These are phyloP conservation scores for Clavariopsis aquatica DNA, from an alignment of 495 filamentous ascomycete species.

Conservation along the genomic window DNA sequence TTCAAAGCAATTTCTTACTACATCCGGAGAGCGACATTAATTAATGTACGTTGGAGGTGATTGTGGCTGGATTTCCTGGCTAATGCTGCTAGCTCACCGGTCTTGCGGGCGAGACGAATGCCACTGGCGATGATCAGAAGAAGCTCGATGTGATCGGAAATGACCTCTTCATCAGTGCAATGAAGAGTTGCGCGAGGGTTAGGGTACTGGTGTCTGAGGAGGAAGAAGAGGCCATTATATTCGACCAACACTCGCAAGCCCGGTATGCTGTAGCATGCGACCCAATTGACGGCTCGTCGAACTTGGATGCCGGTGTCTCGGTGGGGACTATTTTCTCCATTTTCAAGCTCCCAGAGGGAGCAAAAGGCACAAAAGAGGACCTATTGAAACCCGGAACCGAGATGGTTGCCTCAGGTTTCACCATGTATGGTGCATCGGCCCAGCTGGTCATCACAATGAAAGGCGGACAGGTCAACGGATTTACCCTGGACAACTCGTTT, in stretches of 20 bases:
- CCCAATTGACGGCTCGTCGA: slow-evolving; percentile 96
- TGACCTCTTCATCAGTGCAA: slow-evolving; percentile 92
- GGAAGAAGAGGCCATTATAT: slow-evolving; percentile 87
- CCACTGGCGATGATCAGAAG: slow-evolving; percentile 97
- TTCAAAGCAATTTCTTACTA: slow-evolving; percentile 99
- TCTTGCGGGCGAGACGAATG: slow-evolving; percentile 91
- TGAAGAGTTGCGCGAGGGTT: slow-evolving; percentile 87
- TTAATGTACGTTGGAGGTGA: slow-evolving; percentile 60
- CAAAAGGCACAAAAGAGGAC: slow-evolving; percentile 75
- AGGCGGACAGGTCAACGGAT: slow-evolving; percentile 89
- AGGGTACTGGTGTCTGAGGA: slow-evolving; percentile 93
- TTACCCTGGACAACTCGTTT: slow-evolving; percentile 92
- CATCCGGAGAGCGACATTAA: slow-evolving; percentile 94
- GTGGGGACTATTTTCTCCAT: slow-evolving; percentile 98
- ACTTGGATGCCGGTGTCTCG: slow-evolving; percentile 95
- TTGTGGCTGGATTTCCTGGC: slow-evolving; percentile 6
- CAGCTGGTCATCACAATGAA: slow-evolving; percentile 98
- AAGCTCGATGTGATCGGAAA: slow-evolving; percentile 99
- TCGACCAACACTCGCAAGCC: slow-evolving; percentile 74
- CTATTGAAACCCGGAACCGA: slow-evolving; percentile 85
- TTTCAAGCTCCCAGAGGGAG: slow-evolving; percentile 75
- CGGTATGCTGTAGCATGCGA: slow-evolving; percentile 96
- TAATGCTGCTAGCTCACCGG: slow-evolving; percentile 64
- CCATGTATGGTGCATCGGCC: slow-evolving; percentile 97
- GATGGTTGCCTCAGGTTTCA: slow-evolving; percentile 92